A percentile compares a stretch with the other conserved stretches of the same genome.
Conservation (phyloP, 352 stramenopile species). For the Globisporangium alternatum region DNA sequence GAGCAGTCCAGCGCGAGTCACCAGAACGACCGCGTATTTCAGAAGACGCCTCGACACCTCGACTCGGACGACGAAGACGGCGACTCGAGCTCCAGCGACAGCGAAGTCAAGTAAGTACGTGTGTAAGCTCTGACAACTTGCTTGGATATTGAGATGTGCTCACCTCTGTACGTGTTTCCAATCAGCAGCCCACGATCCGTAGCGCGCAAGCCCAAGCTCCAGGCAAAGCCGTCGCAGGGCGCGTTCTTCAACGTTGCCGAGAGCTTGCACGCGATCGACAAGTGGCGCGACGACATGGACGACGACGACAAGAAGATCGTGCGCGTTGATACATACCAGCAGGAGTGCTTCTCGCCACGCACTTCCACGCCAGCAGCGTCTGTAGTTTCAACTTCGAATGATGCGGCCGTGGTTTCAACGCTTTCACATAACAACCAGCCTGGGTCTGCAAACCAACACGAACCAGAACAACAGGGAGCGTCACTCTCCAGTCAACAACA, state of each 20-base stretch:
- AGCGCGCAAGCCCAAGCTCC: slow-evolving; percentile 16
- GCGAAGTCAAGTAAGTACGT: slow-evolving; percentile 46
- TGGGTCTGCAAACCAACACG: slow-evolving; percentile 5
- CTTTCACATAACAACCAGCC: not conserved
- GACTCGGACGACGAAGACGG: slow-evolving; percentile 15
- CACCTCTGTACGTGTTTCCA: not conserved
- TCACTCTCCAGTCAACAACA: not conserved
- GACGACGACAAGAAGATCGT: slow-evolving; percentile 32
- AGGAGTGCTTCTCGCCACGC: slow-evolving; percentile 26
- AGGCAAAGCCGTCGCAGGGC: slow-evolving; percentile 16
- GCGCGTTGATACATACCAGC: slow-evolving; percentile 31
- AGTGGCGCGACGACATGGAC: slow-evolving; percentile 69
- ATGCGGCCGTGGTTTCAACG: not conserved
- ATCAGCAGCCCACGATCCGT: not conserved
- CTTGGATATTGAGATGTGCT: not conserved
- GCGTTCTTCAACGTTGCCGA: slow-evolving; percentile 74
- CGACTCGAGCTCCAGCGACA: slow-evolving; percentile 44
- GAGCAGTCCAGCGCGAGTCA: slow-evolving; percentile 25
- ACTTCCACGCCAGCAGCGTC: not conserved
- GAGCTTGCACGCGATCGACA: slow-evolving; percentile 69
- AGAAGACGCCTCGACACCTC: slow-evolving; percentile 15
- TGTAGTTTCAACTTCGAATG: not conserved
- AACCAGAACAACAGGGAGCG: slow-evolving; percentile 18
- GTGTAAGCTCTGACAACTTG: slow-evolving; percentile 1
- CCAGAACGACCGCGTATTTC: slow-evolving; percentile 37